Conservation (phyloP, 225 moss, liverwort and hornwort species). For the Physcomitrellopsis africana region DNA sequence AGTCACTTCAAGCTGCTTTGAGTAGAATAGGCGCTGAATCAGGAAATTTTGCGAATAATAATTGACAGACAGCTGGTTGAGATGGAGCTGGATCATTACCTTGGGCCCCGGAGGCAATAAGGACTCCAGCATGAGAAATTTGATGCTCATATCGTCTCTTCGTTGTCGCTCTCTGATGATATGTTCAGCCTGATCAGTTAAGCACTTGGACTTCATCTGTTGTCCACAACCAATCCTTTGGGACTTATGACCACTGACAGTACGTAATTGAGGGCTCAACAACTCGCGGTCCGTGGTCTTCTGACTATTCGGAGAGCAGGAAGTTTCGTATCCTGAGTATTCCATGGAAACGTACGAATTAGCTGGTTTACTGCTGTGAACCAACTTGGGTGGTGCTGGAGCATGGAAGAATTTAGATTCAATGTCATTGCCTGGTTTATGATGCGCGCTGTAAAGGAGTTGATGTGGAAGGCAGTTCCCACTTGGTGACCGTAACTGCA, state of each 20-base stretch:
- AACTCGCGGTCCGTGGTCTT: background rate
- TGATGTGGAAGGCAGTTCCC: background rate
- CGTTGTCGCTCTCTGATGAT: background rate
- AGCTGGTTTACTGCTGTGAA: background rate
- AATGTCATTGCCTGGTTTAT: background rate
- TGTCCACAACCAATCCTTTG: background rate
- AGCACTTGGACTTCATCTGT: background rate
- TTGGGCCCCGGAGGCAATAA: conserved; percentile 10
- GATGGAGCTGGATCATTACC: background rate
- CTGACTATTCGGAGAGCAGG: background rate
- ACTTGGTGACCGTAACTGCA: background rate
- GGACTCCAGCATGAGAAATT: conserved; percentile 9
- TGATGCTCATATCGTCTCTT: background rate
- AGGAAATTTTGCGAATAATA: background rate
- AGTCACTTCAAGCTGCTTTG: too few species aligned
- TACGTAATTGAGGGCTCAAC: background rate
- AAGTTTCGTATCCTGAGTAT: background rate
- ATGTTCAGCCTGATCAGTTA: background rate
- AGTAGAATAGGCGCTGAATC: too few species aligned
- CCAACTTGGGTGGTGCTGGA: background rate
- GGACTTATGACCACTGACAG: background rate
- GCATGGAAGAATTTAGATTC: background rate
- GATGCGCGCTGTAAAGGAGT: background rate
- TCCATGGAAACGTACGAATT: background rate
- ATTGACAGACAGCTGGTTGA: background rate